Percentiles rank a stretch among this genome's conserved stretches.
phyloP scores from a whole-genome alignment of 768 basidiomycete species.

The Podaxis rugospora region DNA sequence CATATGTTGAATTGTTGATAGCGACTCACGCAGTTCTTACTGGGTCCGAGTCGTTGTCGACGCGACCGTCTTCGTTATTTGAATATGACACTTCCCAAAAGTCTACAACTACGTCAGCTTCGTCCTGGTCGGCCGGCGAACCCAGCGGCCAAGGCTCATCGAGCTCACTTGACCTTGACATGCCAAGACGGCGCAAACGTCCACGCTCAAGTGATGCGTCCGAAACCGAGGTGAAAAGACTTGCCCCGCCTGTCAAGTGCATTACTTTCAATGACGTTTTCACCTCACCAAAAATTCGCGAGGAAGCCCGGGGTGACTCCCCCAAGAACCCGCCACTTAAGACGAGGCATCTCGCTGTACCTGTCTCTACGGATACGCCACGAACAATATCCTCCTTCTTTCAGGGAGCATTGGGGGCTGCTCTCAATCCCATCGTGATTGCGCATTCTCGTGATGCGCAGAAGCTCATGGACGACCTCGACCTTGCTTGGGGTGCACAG shows the following conservation, averaged over 20 bases:
- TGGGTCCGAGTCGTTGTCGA: background rate
- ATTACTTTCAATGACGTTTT: background rate
- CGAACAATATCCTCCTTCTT: background rate
- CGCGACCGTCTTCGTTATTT: background rate
- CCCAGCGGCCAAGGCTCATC: background rate
- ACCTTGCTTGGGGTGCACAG: constrained; percentile 43
- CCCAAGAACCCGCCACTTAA: background rate
- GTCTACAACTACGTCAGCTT: background rate
- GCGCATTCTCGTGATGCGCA: constrained; percentile 32
- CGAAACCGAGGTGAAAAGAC: background rate
- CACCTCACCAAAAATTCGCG: background rate
- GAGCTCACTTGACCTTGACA: background rate
- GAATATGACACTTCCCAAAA: background rate
- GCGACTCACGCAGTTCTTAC: background rate
- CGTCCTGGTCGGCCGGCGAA: background rate
- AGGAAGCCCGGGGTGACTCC: background rate
- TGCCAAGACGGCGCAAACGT: background rate
- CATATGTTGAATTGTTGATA: background rate
- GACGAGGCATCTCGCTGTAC: background rate
- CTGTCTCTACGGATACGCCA: background rate
- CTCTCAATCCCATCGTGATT: constrained; percentile 26
- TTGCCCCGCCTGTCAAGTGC: background rate
- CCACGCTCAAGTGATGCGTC: background rate
- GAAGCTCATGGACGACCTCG: constrained; percentile 26
- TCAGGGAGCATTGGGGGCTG: constrained; percentile 18